A percentile compares a stretch with the other conserved stretches of the same genome.
Conservation (phyloP, 352 stramenopile genomes). For the Pythium myriotylum region DNA sequence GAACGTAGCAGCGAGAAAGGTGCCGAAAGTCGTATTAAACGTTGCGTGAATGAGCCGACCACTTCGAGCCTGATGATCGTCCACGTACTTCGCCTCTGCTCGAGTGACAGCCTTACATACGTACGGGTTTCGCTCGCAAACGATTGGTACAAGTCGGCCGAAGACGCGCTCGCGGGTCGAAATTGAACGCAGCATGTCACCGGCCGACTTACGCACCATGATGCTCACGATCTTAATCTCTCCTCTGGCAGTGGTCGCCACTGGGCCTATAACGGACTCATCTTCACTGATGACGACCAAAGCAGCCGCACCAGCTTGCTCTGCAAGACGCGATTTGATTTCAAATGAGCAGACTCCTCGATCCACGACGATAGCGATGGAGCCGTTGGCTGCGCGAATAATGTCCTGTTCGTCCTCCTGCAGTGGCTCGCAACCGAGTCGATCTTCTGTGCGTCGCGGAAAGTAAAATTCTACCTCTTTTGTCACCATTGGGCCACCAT, state of each 20-base stretch:
- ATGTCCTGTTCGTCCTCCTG: constrained; percentile 31
- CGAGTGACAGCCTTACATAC: constrained; percentile 36
- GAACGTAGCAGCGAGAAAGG: constrained; percentile 57
- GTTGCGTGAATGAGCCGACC: constrained; percentile 34
- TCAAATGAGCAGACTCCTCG: constrained; percentile 72
- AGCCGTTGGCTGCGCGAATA: constrained; percentile 37
- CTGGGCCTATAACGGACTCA: constrained; percentile 46
- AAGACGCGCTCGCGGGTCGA: constrained; percentile 33
- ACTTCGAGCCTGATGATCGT: constrained; percentile 30
- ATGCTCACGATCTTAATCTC: constrained; percentile 58
- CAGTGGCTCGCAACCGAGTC: constrained; percentile 47
- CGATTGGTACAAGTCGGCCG: constrained; percentile 58
- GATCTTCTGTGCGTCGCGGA: constrained; percentile 35
- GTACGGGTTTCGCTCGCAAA: constrained; percentile 53
- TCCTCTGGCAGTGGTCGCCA: constrained; percentile 41
- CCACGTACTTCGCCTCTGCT: constrained; percentile 45
- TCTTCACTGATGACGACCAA: constrained; percentile 54
- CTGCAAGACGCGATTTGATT: constrained; percentile 50
- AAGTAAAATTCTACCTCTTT: constrained; percentile 55
- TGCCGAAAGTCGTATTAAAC: constrained; percentile 31
- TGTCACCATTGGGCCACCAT: constrained; percentile 42
- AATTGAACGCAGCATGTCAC: constrained; percentile 46
- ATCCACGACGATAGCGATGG: constrained; percentile 52
- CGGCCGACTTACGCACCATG: constrained; percentile 61
- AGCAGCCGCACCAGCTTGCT: constrained; percentile 47